Evolutionary conservation across 1,284 basidiomycete genomes (phyloP), one percentile per base, ranked within the genome.

Genomic region (Sparassis latifolia): DNA sequence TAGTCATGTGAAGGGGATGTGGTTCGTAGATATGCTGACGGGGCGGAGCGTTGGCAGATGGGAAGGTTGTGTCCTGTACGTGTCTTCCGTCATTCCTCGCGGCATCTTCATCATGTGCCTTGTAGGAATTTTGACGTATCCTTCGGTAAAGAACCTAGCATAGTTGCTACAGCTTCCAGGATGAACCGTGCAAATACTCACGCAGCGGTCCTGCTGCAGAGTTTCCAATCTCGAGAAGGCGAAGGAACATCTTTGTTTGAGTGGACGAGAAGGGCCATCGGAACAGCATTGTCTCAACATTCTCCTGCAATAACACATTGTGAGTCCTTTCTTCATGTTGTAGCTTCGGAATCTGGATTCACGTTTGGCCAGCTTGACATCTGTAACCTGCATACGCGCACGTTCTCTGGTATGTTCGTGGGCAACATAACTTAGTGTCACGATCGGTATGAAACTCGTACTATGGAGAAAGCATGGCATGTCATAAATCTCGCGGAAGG

Each of bases 1-100:
- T 49, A 74, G 79, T 48, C 59, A 65, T 42, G 70, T 79, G 20
- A 78, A 76, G 42, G 84, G 82, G 7, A 82, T 79, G 2, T 90
- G 87, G 87, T 87, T 90, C 57, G 79, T 89, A 10, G 87, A 90
- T 58, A 64, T 80, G 45, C 65, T 79, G 42, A 74, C 73, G 44
- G 78, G 79, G 44, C 74, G 79, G 51, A 83, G 81, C 49, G 77
- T 90, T n/a, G 87, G 85, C 7, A 74, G 84, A 57, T 89, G 87
- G 86, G 86, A 89, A 55, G 84, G 86, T 3, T 82, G 78, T 55
- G 78, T 83, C 31, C 56, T 89, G 87, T 89, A 60, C 48, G 41
- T 45, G 27, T 20, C 38, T 52, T 42, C 10, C 7, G 44, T 31
- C 29, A 35, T 2, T n/a, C 29, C 30, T 28, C 29, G 7, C 20